Base-by-base conservation (phyloP, 2,329 filamentous ascomycete genomes). In the Phaeophleospora eucalypticola region DNA sequence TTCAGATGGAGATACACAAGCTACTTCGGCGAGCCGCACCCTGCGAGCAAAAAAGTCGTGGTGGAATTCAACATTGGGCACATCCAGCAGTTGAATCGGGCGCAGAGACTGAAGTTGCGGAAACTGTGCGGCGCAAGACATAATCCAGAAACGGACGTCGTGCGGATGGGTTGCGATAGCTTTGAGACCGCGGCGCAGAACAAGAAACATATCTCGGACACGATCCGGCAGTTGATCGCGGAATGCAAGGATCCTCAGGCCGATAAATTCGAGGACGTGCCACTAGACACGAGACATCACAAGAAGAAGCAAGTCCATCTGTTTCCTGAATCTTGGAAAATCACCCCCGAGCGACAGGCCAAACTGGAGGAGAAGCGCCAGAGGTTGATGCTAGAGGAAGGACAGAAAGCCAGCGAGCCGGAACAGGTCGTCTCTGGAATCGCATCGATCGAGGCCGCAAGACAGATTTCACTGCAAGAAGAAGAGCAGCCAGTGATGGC, bases 1-100 rank as follows among this genome's bases (percentile, higher is more conserved):
- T 81, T 98, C 48, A 86, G 91, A 61, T 98, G 96, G 82, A 85
- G 93, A 61, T 96, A 95, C 75, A 98, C 93, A 14, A 90, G 86
- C 32, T 97, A 97, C 72, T 85, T 98, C 79, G 91, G 91, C 61
- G 93, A 97, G 71, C 75, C 80, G 46, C 94, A 98, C 71, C 91
- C 93, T 0, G 89, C 91, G 2, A 83, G 89, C 69, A 84, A 83
- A 65, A 98, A 98, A 75, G 90, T 98, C 16, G 90, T 97, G 10
- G 82, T 97, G 45, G 87, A 96, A 66, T 95, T 97, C 70, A 41
- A 81, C 78, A 54, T 84, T 86, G 14, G 69, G 71, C 89, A 95
- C 69, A 72, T 96, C 69, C 68, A 66, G 15, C 72, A 77, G 51
- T 77, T 95, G 45, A 82, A 78, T 18, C 71, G 80, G 14, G 69